Evolutionary conservation across 1,139 yeast genomes (phyloP), one percentile per base, ranked within the genome.

Genomic region (Yamadazyma jaroonii): DNA sequence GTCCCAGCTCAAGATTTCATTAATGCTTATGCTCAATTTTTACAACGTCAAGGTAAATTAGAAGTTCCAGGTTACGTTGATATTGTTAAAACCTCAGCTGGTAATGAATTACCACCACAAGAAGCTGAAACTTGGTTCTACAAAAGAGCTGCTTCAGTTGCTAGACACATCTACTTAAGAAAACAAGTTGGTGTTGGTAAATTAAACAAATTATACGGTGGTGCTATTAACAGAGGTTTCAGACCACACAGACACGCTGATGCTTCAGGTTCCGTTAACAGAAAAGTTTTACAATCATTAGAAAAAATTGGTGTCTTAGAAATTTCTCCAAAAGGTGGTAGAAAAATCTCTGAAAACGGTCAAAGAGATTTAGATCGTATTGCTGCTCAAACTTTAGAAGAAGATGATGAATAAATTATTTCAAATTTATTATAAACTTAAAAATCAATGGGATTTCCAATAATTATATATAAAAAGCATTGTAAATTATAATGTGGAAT

Each of bases 291-390:
- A 67, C 98, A 92, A 80, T 82, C 97, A 63, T 87, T 92, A 67
- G 97, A 90, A 82, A 89, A 90, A 82, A 85, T 92, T 57, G 98
- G 97, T 73, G 92, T 92, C 59, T 79, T 92, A 62, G 98, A 92
- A 79, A 80, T 85, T 71, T 82, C 96, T 67, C 87, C 90, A 75
- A 89, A 88, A 78, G 97, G 97, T 74, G 98, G 98, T 74, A 94
- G 99, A 84, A 89, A 92, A 79, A 87, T 92, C 83, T 85, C 97
- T 53, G 97, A 89, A 74, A 87, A 89, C 78, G 99, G 99, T 71
- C 97, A 92, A 81, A 90, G 98, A 85, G 99, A 92, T 81, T 86
- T 92, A 80, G 99, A 92, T 80, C 97, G 98, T 85, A 92, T 92
- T 74, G 98, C 98, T 68, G 96, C 96, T 71, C 97, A 90, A 80